Percentiles rank a stretch among this genome's conserved stretches.
Evolutionary conservation across 306 rosid species (phyloP).

Genomic region (Luffa acutangula): DNA sequence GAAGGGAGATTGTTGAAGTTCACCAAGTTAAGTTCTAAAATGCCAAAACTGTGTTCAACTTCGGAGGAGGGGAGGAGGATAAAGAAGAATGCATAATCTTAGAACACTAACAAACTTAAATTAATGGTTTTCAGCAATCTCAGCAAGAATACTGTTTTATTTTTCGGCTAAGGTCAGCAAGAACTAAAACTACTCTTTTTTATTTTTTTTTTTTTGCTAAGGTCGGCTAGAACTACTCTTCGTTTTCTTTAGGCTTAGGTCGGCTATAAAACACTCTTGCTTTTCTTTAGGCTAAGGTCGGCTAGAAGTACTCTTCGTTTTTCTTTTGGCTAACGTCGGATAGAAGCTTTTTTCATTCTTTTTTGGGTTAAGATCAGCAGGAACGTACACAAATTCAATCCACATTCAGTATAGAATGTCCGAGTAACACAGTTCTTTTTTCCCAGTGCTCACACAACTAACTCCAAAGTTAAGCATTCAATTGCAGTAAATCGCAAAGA

Average conservation of each 20-base stretch:
- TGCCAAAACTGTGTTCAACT: not conserved
- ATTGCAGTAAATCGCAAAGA: not conserved
- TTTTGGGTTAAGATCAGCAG: not conserved
- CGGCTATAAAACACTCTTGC: not conserved
- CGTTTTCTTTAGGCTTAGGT: not conserved
- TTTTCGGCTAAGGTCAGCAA: not conserved
- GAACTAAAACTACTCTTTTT: not conserved
- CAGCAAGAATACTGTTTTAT: not conserved
- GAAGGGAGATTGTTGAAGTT: not conserved
- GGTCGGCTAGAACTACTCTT: not conserved
- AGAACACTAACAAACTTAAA: not conserved
- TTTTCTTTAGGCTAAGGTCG: not conserved
- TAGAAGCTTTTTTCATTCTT: not conserved
- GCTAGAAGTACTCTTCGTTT: not conserved
- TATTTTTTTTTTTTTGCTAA: not conserved
- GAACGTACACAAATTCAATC: not conserved
- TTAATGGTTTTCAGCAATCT: not conserved
- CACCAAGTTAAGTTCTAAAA: not conserved
- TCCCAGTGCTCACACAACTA: not conserved
- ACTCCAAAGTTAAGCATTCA: not conserved
- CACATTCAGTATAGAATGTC: not conserved
- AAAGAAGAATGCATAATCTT: not conserved
- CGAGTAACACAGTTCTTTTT: not conserved
- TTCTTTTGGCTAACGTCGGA: not conserved
- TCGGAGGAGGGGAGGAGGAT: not conserved